A percentile compares a stretch with the other conserved stretches of the same genome.
Evolutionary conservation across 306 rosid species (phyloP).

Genomic region (Erythrophleum fordii): DNA sequence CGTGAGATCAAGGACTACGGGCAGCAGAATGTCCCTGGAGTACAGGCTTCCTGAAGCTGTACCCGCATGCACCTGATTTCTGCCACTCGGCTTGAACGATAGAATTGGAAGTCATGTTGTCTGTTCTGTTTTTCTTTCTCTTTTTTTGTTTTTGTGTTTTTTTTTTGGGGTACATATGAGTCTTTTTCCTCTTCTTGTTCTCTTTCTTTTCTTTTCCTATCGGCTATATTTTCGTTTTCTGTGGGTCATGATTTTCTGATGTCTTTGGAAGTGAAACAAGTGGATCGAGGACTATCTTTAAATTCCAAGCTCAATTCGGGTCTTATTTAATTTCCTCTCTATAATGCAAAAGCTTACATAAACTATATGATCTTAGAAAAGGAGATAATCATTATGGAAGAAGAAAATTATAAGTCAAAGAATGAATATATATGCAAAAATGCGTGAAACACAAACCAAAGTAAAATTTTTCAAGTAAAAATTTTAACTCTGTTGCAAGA

Average conservation of each 20-base stretch:
- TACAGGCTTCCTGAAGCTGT: slow-evolving; percentile 36
- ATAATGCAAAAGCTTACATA: background rate
- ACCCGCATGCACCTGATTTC: background rate
- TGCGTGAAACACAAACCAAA: too few species aligned
- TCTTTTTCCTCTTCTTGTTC: too few species aligned
- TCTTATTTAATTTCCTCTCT: background rate
- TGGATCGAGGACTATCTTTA: background rate
- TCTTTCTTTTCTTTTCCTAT: too few species aligned
- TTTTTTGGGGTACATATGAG: background rate
- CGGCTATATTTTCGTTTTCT: background rate
- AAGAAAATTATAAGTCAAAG: too few species aligned
- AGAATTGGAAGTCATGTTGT: background rate
- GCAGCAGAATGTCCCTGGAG: slow-evolving; percentile 50
- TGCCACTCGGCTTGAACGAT: background rate
- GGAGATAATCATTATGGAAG: background rate
- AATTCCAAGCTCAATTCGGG: background rate
- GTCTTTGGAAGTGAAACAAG: slow-evolving; percentile 5
- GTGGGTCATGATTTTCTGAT: background rate
- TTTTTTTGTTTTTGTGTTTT: too few species aligned
- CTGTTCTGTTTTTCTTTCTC: background rate
- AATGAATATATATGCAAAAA: too few species aligned
- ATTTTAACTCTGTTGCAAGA: too few species aligned
- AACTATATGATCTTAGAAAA: background rate
- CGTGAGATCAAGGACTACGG: slow-evolving; percentile 85
- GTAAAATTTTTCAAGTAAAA: too few species aligned